A percentile compares a stretch with the other conserved stretches of the same genome.
phyloP scores from a whole-genome alignment of 2,329 filamentous ascomycete genomes.

The Trichoderma sp. region DNA sequence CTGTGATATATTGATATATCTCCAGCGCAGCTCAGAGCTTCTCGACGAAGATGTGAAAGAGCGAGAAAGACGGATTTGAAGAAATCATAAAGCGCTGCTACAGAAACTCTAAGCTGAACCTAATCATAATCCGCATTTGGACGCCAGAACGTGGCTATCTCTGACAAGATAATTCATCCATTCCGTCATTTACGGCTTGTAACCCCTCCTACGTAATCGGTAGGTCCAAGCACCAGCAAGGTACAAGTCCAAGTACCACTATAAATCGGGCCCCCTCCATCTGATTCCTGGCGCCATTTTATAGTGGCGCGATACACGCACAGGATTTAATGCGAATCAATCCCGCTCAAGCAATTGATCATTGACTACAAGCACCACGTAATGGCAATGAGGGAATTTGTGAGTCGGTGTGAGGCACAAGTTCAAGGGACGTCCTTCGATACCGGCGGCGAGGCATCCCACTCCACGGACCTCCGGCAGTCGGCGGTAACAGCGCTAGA shows the following conservation, averaged over 20 bases:
- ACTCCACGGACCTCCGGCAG: constrained; percentile 25
- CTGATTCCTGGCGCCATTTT: constrained; percentile 3
- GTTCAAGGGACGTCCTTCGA: background rate
- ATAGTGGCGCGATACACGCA: constrained; percentile 1
- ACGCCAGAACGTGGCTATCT: background rate
- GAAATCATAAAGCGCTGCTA: background rate
- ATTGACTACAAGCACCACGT: constrained; percentile 25
- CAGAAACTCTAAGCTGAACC: background rate
- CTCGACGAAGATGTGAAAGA: background rate
- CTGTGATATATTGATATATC: background rate
- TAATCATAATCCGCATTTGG: background rate
- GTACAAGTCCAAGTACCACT: background rate
- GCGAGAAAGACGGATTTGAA: background rate
- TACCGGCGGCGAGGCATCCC: background rate
- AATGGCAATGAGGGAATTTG: constrained; percentile 27
- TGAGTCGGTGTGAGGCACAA: background rate
- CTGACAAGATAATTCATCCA: constrained; percentile 13
- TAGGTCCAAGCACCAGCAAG: background rate
- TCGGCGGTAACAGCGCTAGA: constrained; percentile 22
- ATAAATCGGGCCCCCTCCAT: background rate
- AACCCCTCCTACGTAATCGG: constrained; percentile 25
- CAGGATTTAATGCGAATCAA: background rate
- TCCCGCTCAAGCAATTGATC: background rate
- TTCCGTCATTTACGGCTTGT: constrained; percentile 13
- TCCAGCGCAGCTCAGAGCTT: background rate